Conservation (phyloP, 2,329 filamentous ascomycete species). For the Thelonectria rubi region DNA sequence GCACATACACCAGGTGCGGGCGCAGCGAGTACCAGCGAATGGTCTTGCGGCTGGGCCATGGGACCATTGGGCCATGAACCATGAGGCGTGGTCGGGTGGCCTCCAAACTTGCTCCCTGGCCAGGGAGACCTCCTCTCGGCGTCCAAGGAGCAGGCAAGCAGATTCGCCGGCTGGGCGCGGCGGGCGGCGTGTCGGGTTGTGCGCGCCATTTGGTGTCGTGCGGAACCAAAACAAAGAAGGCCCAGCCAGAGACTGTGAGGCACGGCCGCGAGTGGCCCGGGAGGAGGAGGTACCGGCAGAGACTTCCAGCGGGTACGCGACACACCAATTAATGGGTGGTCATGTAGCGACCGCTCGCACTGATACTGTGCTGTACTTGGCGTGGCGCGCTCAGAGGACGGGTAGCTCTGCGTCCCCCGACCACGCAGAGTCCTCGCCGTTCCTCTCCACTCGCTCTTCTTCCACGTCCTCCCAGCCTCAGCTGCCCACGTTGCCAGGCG, state of each 20-base stretch:
- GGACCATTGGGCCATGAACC: conserved; percentile 24
- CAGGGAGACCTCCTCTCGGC: neutral
- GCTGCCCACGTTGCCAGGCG: neutral
- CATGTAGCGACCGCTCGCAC: conserved; percentile 44
- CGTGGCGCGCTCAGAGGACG: conserved; percentile 34
- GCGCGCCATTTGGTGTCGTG: conserved; percentile 39
- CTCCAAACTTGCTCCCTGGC: conserved; percentile 5
- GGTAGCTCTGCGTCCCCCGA: conserved; percentile 46
- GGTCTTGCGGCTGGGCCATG: conserved; percentile 25
- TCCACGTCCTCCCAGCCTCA: conserved; percentile 19
- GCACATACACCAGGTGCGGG: conserved; percentile 40
- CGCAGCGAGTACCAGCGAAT: conserved; percentile 38
- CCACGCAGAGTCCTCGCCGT: conserved; percentile 36
- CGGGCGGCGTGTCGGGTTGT: conserved; percentile 38
- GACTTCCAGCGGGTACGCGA: conserved; percentile 50
- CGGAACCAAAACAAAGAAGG: conserved; percentile 41
- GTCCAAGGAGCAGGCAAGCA: conserved; percentile 34
- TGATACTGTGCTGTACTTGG: conserved; percentile 52
- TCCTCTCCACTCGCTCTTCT: conserved; percentile 44
- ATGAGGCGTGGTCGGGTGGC: conserved; percentile 23
- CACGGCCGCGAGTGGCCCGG: conserved; percentile 41
- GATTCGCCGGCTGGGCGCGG: conserved; percentile 38
- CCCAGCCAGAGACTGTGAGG: too few species aligned
- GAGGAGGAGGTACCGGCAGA: conserved; percentile 43
- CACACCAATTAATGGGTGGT: conserved; percentile 48